These are phyloP conservation scores for Trametes villosa DNA, from an alignment of 768 basidiomycete genomes.

Conservation along the genomic window DNA sequence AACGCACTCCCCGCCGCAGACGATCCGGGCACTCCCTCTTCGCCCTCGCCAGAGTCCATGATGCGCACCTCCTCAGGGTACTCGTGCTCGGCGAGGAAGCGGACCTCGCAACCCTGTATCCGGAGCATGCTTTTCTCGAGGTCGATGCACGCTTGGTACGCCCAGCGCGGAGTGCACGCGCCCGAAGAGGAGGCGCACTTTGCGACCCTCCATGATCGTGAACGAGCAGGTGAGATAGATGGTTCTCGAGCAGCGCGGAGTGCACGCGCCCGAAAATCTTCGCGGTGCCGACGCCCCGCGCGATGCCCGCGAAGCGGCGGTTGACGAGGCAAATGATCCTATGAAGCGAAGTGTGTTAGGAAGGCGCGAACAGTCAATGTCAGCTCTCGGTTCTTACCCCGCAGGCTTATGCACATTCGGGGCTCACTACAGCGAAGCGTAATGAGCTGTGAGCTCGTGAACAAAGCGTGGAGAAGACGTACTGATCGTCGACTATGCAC, in stretches of 20 bases:
- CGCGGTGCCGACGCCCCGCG: conserved; percentile 92
- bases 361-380: not conserved
- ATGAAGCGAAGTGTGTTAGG: not conserved
- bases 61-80: conserved; percentile 79
- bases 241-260: conserved; percentile 86
- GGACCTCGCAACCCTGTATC: conserved; percentile 90
- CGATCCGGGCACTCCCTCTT: conserved; percentile 34
- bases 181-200: conserved; percentile 95
- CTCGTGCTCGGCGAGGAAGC: conserved; percentile 93
- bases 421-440: conserved; percentile 69
- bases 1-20: conserved; percentile 15
- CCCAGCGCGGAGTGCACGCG: conserved; percentile 99
- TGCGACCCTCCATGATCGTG: conserved; percentile 94
- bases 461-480: conserved; percentile 33
- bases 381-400: conserved; percentile 58
- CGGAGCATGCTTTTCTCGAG: conserved; percentile 85
- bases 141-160: conserved; percentile 96
- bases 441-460: not conserved
- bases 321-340: conserved; percentile 95
- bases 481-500: conserved; percentile 98
- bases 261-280: conserved; percentile 94
- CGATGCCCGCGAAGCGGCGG: conserved; percentile 84
- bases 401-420: conserved; percentile 89
- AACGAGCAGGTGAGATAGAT: conserved; percentile 88
- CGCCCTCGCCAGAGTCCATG: conserved; percentile 34